phyloP scores from a whole-genome alignment of 225 moss, liverwort and hornwort genomes.

The Asterella californica region DNA sequence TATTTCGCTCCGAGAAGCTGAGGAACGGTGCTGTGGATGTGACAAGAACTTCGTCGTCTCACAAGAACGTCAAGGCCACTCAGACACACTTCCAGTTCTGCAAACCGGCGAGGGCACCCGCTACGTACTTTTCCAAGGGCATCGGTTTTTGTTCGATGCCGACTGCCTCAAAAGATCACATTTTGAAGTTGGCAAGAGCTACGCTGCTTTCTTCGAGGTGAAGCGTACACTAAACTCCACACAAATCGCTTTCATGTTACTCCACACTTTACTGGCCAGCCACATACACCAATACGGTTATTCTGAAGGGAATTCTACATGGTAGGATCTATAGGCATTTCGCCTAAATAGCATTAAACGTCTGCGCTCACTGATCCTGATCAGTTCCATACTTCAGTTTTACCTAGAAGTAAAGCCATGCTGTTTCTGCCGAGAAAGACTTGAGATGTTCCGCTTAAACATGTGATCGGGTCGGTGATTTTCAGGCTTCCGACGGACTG shows the following conservation, averaged over 20 bases:
- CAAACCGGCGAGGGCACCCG: not conserved
- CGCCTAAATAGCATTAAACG: not conserved
- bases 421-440: no score
- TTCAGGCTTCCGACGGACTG: conserved; percentile 49
- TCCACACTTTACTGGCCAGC: not conserved
- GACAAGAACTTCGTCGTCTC: conserved; percentile 26
- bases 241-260: not conserved
- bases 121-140: conserved; percentile 34
- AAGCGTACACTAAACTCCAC: not conserved
- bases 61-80: conserved; percentile 24
- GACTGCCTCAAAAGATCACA: conserved; percentile 21
- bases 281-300: no score
- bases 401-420: not conserved
- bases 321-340: not conserved
- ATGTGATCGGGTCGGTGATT: not conserved
- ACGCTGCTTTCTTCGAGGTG: conserved; percentile 28
- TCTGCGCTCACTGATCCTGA: not conserved
- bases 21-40: conserved; percentile 5
- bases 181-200: conserved; percentile 26
- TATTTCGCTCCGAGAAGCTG: not conserved
- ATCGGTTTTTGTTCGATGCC: conserved; percentile 25
- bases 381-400: not conserved
- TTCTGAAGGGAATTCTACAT: not conserved
- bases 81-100: conserved; percentile 21
- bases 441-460: not conserved